Evolutionary conservation across 495 filamentous ascomycete species (phyloP), one percentile per base, ranked within the genome.

Genomic region (Aspergillus leporis): DNA sequence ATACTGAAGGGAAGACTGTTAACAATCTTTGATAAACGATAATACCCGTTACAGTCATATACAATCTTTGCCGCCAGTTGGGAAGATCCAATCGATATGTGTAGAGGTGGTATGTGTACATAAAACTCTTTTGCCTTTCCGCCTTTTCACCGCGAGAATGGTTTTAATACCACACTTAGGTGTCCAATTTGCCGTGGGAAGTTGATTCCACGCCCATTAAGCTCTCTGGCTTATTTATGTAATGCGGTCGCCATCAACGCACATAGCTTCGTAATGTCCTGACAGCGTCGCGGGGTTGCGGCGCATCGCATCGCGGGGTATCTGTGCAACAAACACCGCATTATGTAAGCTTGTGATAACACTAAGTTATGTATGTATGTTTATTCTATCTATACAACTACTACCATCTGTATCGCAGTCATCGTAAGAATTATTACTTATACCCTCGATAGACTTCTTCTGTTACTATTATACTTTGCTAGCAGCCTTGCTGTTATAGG

Each of bases 281-380:
- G 34, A 36, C 46, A 53, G 43, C 61, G 60, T 65, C 51, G 64
- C 59, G 64, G 64, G 61, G 61, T 59, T 22, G n/a, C 13, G 5
- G 41, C n/a, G n/a, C 25, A 36, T 14, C 9, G 32, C 32, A 36
- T 36, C 9, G 32, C 32, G 32, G 32, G 32, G 32, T 36, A 36
- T 36, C 10, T 36, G 13, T 36, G 32, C 32, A 36, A 36, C 13
- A 14, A 36, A 36, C 32, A 36, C 13, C 10, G 13, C 32, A 36
- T 36, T 36, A 36, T 36, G 32, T 36, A 36, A 36, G 32, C 32
- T 36, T 10, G 32, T 3, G 9, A 36, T 36, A 36, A 5, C 4
- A 32, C 32, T 36, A 28, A 6, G 3, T 28, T 28, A 28, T 28
- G 25, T 28, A 28, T 28, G 25, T 28, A 28, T 28, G 25, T 28